Conservation (phyloP, 2,329 filamentous ascomycete species). For the Elsinoe fawcettii region DNA sequence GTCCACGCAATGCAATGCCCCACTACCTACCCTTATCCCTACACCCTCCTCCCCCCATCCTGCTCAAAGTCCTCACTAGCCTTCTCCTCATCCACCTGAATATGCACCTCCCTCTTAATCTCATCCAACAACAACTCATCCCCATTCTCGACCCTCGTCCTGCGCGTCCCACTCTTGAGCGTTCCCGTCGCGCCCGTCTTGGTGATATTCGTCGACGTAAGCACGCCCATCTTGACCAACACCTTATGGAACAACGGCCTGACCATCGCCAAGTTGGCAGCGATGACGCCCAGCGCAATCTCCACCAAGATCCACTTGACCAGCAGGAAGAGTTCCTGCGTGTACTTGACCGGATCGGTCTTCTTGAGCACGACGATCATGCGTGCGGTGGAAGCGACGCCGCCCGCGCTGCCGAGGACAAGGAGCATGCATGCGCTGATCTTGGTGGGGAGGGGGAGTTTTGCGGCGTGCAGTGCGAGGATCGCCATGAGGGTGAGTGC, state of each 20-base stretch:
- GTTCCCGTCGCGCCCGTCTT: neutral
- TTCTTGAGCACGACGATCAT: constrained; percentile 6
- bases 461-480: constrained; percentile 28
- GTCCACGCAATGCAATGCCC: neutral
- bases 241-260: constrained; percentile 26
- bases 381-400: neutral
- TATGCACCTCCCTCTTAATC: constrained; percentile 7
- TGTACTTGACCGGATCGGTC: constrained; percentile 22
- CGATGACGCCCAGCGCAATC: constrained; percentile 29
- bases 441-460: constrained; percentile 12
- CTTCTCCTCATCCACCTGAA: constrained; percentile 5
- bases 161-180: neutral
- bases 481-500: constrained; percentile 31
- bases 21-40: neutral
- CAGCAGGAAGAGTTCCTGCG: constrained; percentile 21
- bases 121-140: constrained; percentile 6
- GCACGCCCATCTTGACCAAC: constrained; percentile 3
- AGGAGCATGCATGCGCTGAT: constrained; percentile 6
- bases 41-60: neutral
- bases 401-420: constrained; percentile 7
- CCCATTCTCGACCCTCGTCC: neutral
- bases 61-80: neutral
- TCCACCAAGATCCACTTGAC: constrained; percentile 29
- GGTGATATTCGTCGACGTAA: neutral
- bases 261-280: constrained; percentile 28